These are phyloP conservation scores for Rhododendron henanense DNA, from an alignment of 148 eudicot genomes.

Conservation along the genomic window DNA sequence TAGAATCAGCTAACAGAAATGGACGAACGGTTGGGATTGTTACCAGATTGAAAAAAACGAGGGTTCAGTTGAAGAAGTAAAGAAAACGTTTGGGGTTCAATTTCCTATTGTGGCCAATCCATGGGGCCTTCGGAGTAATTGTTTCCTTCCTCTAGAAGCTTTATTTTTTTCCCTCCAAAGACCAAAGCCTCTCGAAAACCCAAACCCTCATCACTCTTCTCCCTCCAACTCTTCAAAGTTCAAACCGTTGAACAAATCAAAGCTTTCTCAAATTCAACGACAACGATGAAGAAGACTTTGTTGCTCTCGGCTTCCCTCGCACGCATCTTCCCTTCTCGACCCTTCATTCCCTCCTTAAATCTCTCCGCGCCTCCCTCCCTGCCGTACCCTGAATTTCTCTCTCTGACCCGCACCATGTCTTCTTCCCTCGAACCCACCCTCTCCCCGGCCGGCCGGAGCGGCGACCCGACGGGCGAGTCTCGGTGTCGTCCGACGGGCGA, in stretches of 20 bases:
- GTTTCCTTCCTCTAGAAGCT: not conserved
- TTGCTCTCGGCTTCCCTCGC: not conserved
- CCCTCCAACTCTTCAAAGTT: not conserved
- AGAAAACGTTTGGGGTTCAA: not conserved
- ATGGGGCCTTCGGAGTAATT: no score
- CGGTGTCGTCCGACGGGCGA: constrained; percentile 40
- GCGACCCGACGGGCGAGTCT: not conserved
- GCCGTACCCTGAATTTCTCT: not conserved
- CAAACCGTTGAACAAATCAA: not conserved
- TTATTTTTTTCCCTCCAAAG: not conserved
- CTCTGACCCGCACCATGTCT: constrained; percentile 13
- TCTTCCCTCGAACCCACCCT: constrained; percentile 12
- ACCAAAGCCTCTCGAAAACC: not conserved
- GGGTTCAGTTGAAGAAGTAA: not conserved
- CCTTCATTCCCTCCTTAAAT: not conserved
- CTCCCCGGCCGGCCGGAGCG: not conserved
- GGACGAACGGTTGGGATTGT: not conserved
- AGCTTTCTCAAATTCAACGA: not conserved
- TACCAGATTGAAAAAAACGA: no score
- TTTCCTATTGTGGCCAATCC: not conserved
- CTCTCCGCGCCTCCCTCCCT: not conserved
- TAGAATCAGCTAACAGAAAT: not conserved
- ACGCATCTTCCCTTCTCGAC: not conserved
- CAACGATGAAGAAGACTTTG: not conserved
- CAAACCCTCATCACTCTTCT: not conserved